Evolutionary conservation across 345 rosid species (phyloP), one percentile per base, ranked within the genome.

Genomic region (Stellera chamaejasme): DNA sequence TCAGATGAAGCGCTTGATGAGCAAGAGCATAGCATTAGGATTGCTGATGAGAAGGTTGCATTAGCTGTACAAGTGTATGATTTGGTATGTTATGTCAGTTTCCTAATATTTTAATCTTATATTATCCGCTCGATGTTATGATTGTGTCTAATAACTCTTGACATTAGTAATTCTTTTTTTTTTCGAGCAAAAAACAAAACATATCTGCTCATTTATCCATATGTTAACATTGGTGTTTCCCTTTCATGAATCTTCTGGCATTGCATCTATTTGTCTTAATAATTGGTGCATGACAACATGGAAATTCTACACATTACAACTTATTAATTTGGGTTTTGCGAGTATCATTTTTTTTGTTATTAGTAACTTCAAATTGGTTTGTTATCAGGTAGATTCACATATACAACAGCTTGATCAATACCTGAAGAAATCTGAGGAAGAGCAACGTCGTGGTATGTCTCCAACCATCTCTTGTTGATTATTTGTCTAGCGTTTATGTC

Each of bases 11-110:
- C 82, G 49, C 76, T 93, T 52, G 99, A 93, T 45, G 97, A 93
- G 69, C 99, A 93, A 74, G 86, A 83, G 71, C 99, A 93, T 79
- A 76, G 92, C 60, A 66, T 89, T 65, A 73, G 99, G 59, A 87
- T 93, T 67, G 99, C 97, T 3, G 97, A 93, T 69, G 99, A 93
- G 75, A 93, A 93, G 70, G 86, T 93, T 47, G 80, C 94, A 1
- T 70, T 89, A 76, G 96, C 97, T 74, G 68, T 73, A 61, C 99
- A 93, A 58, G 90, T 92, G 6, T 93, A 93, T 78, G 99, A 89
- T 79, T 71, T 93, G 87, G 99, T 89, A 80, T 42, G 67, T 62
- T 11, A 36, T 19, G 23, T 1, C 23, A 41, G 47, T 45, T 45
- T 26, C 46, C 51, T 48, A 13, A 4, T 23, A 28, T 47, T 51